Evolutionary conservation across 2,329 filamentous ascomycete genomes (phyloP).

Genomic region (Diplodia intermedia): DNA sequence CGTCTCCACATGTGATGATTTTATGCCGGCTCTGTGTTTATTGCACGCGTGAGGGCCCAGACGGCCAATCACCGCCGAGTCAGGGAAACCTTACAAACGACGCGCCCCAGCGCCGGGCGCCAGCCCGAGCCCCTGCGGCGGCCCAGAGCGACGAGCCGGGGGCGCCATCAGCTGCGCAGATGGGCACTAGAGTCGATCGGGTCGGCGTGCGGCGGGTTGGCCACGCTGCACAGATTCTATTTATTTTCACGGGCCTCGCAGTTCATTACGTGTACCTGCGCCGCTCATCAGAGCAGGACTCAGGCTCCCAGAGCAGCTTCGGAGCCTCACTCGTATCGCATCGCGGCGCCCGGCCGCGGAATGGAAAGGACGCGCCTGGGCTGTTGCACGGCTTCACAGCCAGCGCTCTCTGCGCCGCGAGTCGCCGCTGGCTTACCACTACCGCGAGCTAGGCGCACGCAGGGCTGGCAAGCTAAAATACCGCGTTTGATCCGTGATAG

Average conservation of each 20-base stretch:
- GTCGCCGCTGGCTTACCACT: conserved; percentile 9
- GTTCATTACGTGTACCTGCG: conserved; percentile 29
- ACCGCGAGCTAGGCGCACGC: conserved; percentile 15
- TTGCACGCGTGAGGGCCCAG: conserved; percentile 11
- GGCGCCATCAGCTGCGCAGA: too few relatives aligned
- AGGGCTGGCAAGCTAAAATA: conserved; percentile 28
- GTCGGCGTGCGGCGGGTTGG: conserved; percentile 6
- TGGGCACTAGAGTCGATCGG: conserved; percentile 25
- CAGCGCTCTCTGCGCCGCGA: conserved; percentile 10
- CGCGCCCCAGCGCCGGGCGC: too few relatives aligned
- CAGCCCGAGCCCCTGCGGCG: conserved; percentile 14
- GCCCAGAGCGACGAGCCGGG: conserved; percentile 15
- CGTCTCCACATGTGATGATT: conserved; percentile 23
- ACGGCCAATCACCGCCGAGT: conserved; percentile 21
- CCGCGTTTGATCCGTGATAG: conserved; percentile 28
- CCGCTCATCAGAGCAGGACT: not conserved
- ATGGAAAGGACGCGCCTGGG: not conserved
- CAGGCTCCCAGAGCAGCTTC: not conserved
- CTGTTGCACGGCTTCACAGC: too few relatives aligned
- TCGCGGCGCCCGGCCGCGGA: too few relatives aligned
- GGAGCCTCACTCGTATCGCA: conserved; percentile 18
- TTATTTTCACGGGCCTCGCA: conserved; percentile 29
- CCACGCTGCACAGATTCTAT: conserved; percentile 29
- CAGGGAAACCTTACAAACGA: conserved; percentile 4
- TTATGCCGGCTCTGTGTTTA: conserved; percentile 24